phyloP scores from a whole-genome alignment of 164 flowering plant genomes.

The Paratinospora sagittata region DNA sequence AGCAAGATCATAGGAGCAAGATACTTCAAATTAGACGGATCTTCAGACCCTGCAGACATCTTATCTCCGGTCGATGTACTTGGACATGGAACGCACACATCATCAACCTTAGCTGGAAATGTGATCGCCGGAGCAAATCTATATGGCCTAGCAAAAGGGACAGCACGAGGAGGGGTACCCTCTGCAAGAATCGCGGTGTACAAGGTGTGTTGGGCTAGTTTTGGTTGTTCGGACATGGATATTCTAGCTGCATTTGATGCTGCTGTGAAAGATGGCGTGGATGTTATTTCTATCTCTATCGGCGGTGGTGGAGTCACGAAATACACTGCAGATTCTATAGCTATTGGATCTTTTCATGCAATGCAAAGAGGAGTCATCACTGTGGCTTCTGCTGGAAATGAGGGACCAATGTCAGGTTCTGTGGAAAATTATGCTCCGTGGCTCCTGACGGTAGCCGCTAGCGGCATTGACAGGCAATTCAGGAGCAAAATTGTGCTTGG shows the following conservation, averaged over 20 bases:
- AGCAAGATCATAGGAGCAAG: constrained; percentile 74
- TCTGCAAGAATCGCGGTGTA: constrained; percentile 66
- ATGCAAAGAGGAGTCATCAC: constrained; percentile 59
- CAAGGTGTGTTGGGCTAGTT: constrained; percentile 64
- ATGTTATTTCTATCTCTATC: constrained; percentile 63
- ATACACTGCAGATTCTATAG: constrained; percentile 35
- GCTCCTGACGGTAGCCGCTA: constrained; percentile 73
- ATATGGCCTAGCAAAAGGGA: constrained; percentile 59
- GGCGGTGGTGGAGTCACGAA: constrained; percentile 25
- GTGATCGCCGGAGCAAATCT: constrained; percentile 42
- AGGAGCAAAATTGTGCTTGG: constrained; percentile 48
- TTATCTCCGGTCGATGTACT: constrained; percentile 51
- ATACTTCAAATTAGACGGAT: constrained; percentile 50
- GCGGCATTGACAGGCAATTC: constrained; percentile 51
- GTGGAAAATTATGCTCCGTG: constrained; percentile 66
- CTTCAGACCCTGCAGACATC: constrained; percentile 31
- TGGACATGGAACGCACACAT: constrained; percentile 87
- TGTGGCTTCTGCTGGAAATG: constrained; percentile 66
- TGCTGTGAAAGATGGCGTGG: constrained; percentile 83
- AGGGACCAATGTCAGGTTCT: constrained; percentile 37
- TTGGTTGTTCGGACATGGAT: constrained; percentile 60
- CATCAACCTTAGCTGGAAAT: constrained; percentile 67
- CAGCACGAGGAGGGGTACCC: constrained; percentile 73
- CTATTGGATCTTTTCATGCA: constrained; percentile 77
- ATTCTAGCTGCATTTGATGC: constrained; percentile 73